These are phyloP conservation scores for Naganishia randhawae DNA, from an alignment of 768 basidiomycete genomes.

Conservation along the genomic window DNA sequence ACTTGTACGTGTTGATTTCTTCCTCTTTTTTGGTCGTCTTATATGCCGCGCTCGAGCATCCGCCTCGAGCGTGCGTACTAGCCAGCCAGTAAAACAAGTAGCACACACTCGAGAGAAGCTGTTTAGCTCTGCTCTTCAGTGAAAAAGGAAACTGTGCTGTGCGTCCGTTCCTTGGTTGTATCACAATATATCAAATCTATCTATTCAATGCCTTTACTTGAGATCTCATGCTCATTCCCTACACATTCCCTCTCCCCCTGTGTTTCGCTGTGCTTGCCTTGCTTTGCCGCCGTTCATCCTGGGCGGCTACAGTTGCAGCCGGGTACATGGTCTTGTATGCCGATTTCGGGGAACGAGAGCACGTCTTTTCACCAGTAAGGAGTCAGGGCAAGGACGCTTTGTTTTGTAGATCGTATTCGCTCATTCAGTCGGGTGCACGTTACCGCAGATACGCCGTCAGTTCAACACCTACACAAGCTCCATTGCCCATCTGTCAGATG, in stretches of 20 bases:
- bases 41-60: background rate
- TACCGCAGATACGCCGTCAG: slow-evolving; percentile 21
- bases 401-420: background rate
- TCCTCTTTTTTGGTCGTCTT: background rate
- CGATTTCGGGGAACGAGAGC: slow-evolving; percentile 22
- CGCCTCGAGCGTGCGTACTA: background rate
- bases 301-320: slow-evolving; percentile 2
- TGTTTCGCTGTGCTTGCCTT: background rate
- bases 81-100: background rate
- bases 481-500: slow-evolving; percentile 16
- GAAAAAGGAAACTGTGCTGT: background rate
- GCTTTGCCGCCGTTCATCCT: background rate
- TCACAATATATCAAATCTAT: slow-evolving; percentile 8
- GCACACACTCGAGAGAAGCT: background rate
- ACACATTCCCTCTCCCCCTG: background rate
- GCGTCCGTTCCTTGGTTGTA: slow-evolving; percentile 12
- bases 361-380: slow-evolving; percentile 27
- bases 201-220: background rate
- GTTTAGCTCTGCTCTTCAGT: background rate
- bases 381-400: background rate
- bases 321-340: slow-evolving; percentile 25
- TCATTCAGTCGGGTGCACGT: background rate
- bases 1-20: slow-evolving; percentile 13
- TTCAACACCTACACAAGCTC: slow-evolving; percentile 16
- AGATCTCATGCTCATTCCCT: slow-evolving; percentile 8